Percentiles rank a stretch among this genome's conserved stretches.
These are phyloP conservation scores for Phtheirospermum japonicum DNA, from an alignment of 257 asterid genomes.

Conservation along the genomic window DNA sequence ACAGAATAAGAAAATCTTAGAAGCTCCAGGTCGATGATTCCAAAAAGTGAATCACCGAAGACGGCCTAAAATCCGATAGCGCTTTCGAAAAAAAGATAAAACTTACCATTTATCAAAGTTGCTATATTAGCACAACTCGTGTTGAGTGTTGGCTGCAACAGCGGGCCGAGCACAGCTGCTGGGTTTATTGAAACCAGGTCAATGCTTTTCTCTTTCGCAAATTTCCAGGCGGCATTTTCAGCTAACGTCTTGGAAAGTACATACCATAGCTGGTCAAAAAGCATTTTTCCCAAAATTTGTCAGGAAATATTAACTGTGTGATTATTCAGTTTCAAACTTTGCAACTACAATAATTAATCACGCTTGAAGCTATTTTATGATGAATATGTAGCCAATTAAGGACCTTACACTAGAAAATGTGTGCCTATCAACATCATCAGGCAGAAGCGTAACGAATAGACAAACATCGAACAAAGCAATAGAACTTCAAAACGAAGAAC, in stretches of 20 bases:
- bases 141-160: constrained; percentile 59
- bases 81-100: not conserved
- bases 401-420: no score
- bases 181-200: constrained; percentile 57
- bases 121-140: constrained; percentile 48
- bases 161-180: constrained; percentile 53
- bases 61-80: not conserved
- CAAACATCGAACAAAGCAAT: no score
- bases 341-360: not conserved
- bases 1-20: not conserved
- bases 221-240: constrained; percentile 62
- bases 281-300: not conserved
- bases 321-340: not conserved
- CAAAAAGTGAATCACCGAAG: not conserved
- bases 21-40: not conserved
- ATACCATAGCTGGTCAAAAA: constrained; percentile 47
- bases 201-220: constrained; percentile 52
- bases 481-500: no score
- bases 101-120: constrained; percentile 47
- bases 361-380: no score
- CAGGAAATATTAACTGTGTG: no score
- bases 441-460: no score
- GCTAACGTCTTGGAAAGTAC: constrained; percentile 61
- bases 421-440: no score
- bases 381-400: no score